A percentile compares a stretch with the other conserved stretches of the same genome.
phyloP scores from a whole-genome alignment of 306 rosid species.

The Coriaria nepalensis region DNA sequence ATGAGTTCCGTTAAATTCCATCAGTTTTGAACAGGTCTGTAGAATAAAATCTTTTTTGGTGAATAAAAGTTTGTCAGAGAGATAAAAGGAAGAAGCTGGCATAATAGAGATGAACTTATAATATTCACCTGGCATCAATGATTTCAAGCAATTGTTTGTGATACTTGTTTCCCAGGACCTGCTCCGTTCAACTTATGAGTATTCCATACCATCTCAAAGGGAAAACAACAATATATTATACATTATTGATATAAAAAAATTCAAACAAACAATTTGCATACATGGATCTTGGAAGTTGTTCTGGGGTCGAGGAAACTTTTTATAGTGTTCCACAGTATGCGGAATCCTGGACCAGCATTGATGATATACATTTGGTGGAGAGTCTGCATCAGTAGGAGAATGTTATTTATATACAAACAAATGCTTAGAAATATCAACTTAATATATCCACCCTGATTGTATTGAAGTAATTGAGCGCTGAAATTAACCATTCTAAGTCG shows the following conservation, averaged over 20 bases:
- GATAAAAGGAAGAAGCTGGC: neutral
- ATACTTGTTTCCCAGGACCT: conserved; percentile 98
- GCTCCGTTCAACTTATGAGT: neutral
- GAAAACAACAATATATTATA: neutral
- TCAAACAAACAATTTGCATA: conserved; percentile 22
- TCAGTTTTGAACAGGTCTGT: neutral
- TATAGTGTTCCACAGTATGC: conserved; percentile 79
- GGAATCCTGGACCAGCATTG: conserved; percentile 96
- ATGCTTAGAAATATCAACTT: too few relatives aligned
- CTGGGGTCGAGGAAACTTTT: conserved; percentile 89
- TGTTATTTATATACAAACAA: neutral
- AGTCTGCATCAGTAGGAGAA: conserved; percentile 37
- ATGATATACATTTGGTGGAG: conserved; percentile 91
- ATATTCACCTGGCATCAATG: conserved; percentile 70
- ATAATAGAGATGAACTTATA: neutral
- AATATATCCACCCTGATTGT: too few relatives aligned
- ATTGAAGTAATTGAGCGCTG: too few relatives aligned
- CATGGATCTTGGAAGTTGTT: conserved; percentile 94
- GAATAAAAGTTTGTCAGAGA: neutral
- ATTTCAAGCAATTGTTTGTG: conserved; percentile 84
- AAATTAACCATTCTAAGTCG: conserved; percentile 5
- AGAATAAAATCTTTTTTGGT: too few relatives aligned
- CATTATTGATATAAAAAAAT: conserved; percentile 5
- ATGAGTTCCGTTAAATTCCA: conserved; percentile 17
- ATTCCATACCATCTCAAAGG: conserved; percentile 12